Percentiles rank a stretch among this genome's conserved stretches.
phyloP scores from a whole-genome alignment of 257 asterid genomes.

The Solanum sejunctum region DNA sequence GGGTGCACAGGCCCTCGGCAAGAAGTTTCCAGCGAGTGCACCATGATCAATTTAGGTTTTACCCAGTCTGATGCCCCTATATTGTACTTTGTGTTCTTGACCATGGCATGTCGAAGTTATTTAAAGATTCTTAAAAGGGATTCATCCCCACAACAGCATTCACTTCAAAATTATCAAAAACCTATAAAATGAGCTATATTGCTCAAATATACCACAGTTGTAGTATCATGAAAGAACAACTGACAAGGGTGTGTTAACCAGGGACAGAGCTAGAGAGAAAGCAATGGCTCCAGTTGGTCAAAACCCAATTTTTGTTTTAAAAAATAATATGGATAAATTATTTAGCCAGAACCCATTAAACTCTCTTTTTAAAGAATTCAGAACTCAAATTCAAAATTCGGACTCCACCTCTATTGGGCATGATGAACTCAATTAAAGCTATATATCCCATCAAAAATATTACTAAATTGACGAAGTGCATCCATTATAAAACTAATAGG shows the following conservation, averaged over 20 bases:
- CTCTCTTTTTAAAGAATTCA: neutral
- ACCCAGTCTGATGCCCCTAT: neutral
- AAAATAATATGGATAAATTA: neutral
- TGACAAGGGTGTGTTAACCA: neutral
- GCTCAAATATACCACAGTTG: neutral
- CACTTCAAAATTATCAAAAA: neutral
- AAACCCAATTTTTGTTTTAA: neutral
- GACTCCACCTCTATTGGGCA: neutral
- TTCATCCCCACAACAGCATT: neutral
- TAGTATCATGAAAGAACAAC: neutral
- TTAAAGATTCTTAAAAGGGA: neutral
- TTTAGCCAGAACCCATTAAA: neutral
- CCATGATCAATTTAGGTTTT: too few relatives aligned
- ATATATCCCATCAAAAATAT: neutral
- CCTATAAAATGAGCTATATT: neutral
- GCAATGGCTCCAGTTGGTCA: neutral
- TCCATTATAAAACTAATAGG: neutral
- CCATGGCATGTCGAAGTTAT: neutral
- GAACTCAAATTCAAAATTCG: neutral
- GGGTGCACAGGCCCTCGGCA: too few relatives aligned
- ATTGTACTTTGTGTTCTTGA: neutral
- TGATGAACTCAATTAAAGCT: neutral
- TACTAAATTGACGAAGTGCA: neutral
- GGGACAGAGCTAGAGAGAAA: neutral
- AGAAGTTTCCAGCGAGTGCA: too few relatives aligned